Evolutionary conservation across 2,329 filamentous ascomycete genomes (phyloP).

Genomic region (Fusarium sulawesiense): DNA sequence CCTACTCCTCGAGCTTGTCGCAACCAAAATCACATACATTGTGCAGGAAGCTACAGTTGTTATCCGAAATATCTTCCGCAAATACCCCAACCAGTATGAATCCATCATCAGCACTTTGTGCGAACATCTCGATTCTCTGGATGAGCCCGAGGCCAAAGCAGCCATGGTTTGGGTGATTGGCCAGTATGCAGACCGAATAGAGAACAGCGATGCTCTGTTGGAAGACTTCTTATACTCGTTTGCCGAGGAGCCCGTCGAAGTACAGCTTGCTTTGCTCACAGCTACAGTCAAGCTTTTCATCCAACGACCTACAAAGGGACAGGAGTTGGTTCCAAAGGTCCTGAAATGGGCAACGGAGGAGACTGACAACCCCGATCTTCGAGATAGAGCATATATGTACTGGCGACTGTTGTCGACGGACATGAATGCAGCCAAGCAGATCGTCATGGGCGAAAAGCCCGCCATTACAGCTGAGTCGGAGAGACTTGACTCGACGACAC

Average conservation of each 20-base stretch:
- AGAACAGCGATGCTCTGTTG: slow-evolving; percentile 92
- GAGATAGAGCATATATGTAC: slow-evolving; percentile 98
- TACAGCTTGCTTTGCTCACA: slow-evolving; percentile 92
- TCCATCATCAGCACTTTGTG: slow-evolving; percentile 96
- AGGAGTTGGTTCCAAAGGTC: slow-evolving; percentile 91
- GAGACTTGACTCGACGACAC: slow-evolving; percentile 86
- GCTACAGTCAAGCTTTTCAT: slow-evolving; percentile 99
- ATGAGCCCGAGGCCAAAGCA: slow-evolving; percentile 97
- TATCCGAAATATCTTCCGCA: slow-evolving; percentile 98
- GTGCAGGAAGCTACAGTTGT: slow-evolving; percentile 99
- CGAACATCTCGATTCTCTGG: slow-evolving; percentile 94
- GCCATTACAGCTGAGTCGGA: slow-evolving; percentile 96
- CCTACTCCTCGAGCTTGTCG: slow-evolving; percentile 89
- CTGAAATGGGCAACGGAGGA: slow-evolving; percentile 99
- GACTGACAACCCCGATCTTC: slow-evolving; percentile 97
- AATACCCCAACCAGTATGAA: slow-evolving; percentile 99
- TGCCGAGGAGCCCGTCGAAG: slow-evolving; percentile 92
- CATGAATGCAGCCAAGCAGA: slow-evolving; percentile 82
- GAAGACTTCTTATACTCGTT: slow-evolving; percentile 97
- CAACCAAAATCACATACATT: slow-evolving; percentile 98
- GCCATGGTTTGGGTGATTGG: slow-evolving; percentile 99
- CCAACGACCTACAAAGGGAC: slow-evolving; percentile 92
- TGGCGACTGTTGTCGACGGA: slow-evolving; percentile 96
- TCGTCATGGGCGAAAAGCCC: slow-evolving; percentile 98
- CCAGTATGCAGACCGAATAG: slow-evolving; percentile 96